phyloP scores from a whole-genome alignment of 495 filamentous ascomycete species.

The Penicillium goetzii region DNA sequence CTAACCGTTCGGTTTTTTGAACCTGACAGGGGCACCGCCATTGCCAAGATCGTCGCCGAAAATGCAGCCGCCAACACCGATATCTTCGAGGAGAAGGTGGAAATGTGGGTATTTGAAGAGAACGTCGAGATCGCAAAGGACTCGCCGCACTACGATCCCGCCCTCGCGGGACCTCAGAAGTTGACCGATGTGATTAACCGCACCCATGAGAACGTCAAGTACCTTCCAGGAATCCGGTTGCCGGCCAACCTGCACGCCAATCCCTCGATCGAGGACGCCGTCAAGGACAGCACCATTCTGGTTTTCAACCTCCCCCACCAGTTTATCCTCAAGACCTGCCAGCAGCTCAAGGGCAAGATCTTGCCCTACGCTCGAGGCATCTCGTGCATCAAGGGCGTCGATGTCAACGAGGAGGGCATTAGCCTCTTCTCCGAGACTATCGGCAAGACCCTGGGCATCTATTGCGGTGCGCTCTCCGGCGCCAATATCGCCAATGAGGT shows the following conservation, averaged over 20 bases:
- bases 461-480: conserved; percentile 93
- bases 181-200: conserved; percentile 90
- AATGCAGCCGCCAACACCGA: conserved; percentile 77
- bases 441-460: conserved; percentile 85
- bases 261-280: conserved; percentile 80
- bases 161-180: conserved; percentile 70
- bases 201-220: conserved; percentile 95
- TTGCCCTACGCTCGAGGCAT: conserved; percentile 91
- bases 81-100: conserved; percentile 83
- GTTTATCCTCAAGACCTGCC: conserved; percentile 88
- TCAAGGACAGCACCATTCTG: conserved; percentile 79
- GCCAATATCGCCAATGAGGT: conserved; percentile 98
- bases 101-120: conserved; percentile 98
- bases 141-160: conserved; percentile 62
- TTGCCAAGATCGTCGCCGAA: conserved; percentile 95
- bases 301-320: conserved; percentile 98
- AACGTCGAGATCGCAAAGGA: conserved; percentile 71
- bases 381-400: conserved; percentile 97
- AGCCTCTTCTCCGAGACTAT: conserved; percentile 94
- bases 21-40: conserved; percentile 78
- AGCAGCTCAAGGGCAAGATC: conserved; percentile 83
- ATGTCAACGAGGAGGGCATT: conserved; percentile 80
- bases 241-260: conserved; percentile 88
- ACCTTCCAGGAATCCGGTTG: conserved; percentile 83
- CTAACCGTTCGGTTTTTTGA: conserved; percentile 15